Conservation (phyloP, 495 filamentous ascomycete species). For the Aspergillus baeticus region DNA sequence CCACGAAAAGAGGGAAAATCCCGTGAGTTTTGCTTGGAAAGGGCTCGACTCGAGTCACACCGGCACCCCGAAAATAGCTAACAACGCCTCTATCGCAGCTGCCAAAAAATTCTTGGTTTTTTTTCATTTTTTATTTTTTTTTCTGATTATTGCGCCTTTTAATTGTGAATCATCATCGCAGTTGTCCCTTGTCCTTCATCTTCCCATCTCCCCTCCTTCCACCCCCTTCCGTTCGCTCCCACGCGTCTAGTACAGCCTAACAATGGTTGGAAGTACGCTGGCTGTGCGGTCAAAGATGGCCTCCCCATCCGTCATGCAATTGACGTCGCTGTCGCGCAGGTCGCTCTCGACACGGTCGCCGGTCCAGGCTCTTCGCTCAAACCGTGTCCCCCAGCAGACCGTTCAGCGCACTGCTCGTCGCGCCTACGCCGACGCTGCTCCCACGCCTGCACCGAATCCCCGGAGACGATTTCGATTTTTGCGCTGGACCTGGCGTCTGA, state of each 20-base stretch:
- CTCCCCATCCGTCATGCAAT: conserved; percentile 35
- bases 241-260: conserved; percentile 21
- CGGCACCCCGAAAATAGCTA: conserved; percentile 47
- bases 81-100: conserved; percentile 13
- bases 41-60: conserved; percentile 25
- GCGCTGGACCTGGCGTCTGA: conserved; percentile 73
- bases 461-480: conserved; percentile 52
- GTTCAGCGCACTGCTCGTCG: conserved; percentile 38
- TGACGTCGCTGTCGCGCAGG: conserved; percentile 42
- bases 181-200: conserved; percentile 15
- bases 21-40: conserved; percentile 5
- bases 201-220: conserved; percentile 15
- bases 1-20: conserved; percentile 13
- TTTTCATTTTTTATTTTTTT: conserved; percentile 14
- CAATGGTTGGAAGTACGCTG: conserved; percentile 44
- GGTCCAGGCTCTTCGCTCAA: conserved; percentile 21
- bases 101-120: conserved; percentile 20
- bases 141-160: conserved; percentile 10
- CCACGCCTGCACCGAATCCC: conserved; percentile 37
- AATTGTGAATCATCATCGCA: conserved; percentile 1
- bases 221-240: conserved; percentile 7
- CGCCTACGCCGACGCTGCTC: conserved; percentile 41
- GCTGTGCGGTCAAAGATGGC: conserved; percentile 38
- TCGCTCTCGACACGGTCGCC: conserved; percentile 32
- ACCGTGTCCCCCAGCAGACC: conserved; percentile 22